Evolutionary conservation across 345 rosid species (phyloP), one percentile per base, ranked within the genome.

Genomic region (Salix koriyanagi): DNA sequence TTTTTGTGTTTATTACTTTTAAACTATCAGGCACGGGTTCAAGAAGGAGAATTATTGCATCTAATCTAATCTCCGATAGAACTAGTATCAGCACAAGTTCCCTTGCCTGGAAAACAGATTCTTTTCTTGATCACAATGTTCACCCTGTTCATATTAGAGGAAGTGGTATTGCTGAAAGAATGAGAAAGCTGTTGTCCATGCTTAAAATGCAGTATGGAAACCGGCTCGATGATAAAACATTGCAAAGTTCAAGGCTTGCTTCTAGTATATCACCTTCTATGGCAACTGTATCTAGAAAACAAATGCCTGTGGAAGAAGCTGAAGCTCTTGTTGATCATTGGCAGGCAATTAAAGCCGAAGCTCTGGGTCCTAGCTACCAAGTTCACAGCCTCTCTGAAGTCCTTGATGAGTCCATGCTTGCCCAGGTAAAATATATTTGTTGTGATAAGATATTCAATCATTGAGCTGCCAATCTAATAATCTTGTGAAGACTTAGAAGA

Each of bases 401-500:
- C 81, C 99, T 96, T 83, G 98, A 93, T 39, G 98, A 89, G 81
- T 88, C 92, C 5, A 93, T 96, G 99, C 91, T 96, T 70, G 86
- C 80, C 80, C 94, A 96, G 98, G 99, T 96, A 83, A 80, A 60
- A 62, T 30, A 41, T 54, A 78, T 54, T 16, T 14, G 64, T 23
- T 23, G 48, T 41, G 62, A 34, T 60, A n/a, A 71, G 16, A 39
- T 32, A 26, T 46, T 32, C 30, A 28, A 8, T n/a, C 28, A 44
- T 42, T 73, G 21, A 68, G 60, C 48, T 19, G 8, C 37, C 50
- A 2, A 21, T 44, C 32, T 46, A 19, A 68, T 26, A n/a, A 61
- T 76, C n/a, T 69, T 18, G 34, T 30, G 14, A 23, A 16, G 26
- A 65, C 52, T 52, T 48, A 2, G 68, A 52, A 66, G 68, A 48